Evolutionary conservation across 345 rosid genomes (phyloP), one percentile per base, ranked within the genome.

Genomic region (Orychophragmus violaceus): DNA sequence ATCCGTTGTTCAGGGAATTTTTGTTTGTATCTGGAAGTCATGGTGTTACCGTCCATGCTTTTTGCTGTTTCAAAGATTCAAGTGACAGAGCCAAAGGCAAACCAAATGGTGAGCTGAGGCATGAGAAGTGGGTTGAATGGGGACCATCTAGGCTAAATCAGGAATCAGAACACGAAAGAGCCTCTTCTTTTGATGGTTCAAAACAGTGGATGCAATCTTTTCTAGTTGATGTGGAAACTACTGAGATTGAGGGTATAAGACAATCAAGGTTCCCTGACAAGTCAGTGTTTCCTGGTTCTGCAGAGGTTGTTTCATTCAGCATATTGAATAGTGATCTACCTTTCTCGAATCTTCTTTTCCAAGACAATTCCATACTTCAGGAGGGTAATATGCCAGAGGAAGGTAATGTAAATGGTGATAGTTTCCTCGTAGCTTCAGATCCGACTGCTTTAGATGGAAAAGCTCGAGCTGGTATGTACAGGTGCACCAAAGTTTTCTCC

Each of bases 91-190:
- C 67, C 25, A 65, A 59, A 44, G 18, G 70, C 52, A 55, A 58
- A 21, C 44, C 64, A 65, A 83, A 79, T 59, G 82, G 74, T 61
- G 82, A 84, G 66, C 68, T 69, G 67, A 76, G 61, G 77, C 73
- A 77, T 63, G 99, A 96, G 70, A 78, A 84, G 68, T 94, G 97
- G 99, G 88, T 84, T 64, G 82, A 88, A 53, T 94, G 99, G 97
- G 96, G 96, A 30, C 95, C 99, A 74, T 80, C 73, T 29, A 57
- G 69, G 63, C 70, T 70, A 46, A 48, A 74, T 71, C 66, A 71
- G 68, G 68, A 69, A 59, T 39, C 45, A 1, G 84, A 77, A 62
- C 59, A 39, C 49, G 75, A 69, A 73, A 67, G 56, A 30, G 70
- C 61, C 50, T 71, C 81, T 18, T 68, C 79, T 54, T 70, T 46